These are phyloP conservation scores for Sporisorium reilianum DNA, from an alignment of 1,284 basidiomycete species.

Conservation along the genomic window DNA sequence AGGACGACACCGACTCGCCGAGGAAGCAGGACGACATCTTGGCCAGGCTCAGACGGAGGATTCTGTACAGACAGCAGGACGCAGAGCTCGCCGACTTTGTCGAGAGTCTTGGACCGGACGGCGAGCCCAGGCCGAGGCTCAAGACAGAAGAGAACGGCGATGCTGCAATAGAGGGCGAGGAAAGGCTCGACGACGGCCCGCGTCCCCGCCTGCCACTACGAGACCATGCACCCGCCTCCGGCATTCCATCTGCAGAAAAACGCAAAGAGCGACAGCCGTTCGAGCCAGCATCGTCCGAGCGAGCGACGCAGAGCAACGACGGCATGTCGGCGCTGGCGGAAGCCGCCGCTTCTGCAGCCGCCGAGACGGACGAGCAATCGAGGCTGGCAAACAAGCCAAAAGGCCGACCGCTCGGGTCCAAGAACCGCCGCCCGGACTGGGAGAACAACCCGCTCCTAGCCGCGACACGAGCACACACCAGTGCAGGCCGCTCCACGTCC, in stretches of 20 bases:
- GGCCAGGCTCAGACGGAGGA: conserved; percentile 42
- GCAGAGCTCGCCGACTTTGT: conserved; percentile 45
- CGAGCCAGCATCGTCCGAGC: conserved; percentile 11
- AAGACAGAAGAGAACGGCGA: conserved; percentile 11
- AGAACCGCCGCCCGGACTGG: conserved; percentile 44
- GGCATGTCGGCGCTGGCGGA: conserved; percentile 35
- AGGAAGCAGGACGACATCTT: conserved; percentile 40
- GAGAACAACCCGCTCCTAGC: conserved; percentile 35
- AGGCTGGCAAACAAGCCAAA: conserved; percentile 21
- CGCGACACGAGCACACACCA: conserved; percentile 21
- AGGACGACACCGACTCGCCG: conserved; percentile 23
- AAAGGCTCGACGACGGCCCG: conserved; percentile 23
- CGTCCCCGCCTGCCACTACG: conserved; percentile 22
- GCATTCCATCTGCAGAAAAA: conserved; percentile 36
- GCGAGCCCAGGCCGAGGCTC: conserved; percentile 10
- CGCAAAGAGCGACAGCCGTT: conserved; percentile 48
- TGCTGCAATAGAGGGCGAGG: background rate
- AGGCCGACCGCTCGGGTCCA: conserved; percentile 38
- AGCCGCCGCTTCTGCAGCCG: conserved; percentile 25
- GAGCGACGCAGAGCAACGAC: conserved; percentile 9
- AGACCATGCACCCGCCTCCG: background rate
- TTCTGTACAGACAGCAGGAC: conserved; percentile 44
- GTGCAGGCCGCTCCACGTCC: conserved; percentile 1
- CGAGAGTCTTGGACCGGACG: conserved; percentile 28
- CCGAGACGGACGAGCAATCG: conserved; percentile 26